These are phyloP conservation scores for Cercospora berteroae DNA, from an alignment of 2,329 filamentous ascomycete species.

Conservation along the genomic window DNA sequence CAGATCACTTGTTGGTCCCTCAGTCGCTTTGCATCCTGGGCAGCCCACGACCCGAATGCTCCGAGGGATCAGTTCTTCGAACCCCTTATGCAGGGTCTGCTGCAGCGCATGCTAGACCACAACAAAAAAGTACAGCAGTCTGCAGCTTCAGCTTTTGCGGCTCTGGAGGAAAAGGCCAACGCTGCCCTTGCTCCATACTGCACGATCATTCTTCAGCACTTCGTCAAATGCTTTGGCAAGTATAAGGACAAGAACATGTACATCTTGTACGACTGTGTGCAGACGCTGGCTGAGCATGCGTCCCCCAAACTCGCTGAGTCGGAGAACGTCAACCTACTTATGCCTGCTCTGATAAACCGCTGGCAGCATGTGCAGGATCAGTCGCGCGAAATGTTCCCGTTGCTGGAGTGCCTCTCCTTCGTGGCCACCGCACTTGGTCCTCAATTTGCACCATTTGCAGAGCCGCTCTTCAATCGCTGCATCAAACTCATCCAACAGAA, in stretches of 20 bases:
- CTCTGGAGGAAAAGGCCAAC: conserved; percentile 89
- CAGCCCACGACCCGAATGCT: conserved; percentile 67
- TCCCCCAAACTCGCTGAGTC: conserved; percentile 76
- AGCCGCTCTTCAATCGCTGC: conserved; percentile 82
- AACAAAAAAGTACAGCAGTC: conserved; percentile 99
- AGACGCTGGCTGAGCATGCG: conserved; percentile 91
- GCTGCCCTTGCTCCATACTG: conserved; percentile 80
- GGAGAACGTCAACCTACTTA: conserved; percentile 77
- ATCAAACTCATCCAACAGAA: conserved; percentile 90
- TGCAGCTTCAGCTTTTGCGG: conserved; percentile 91
- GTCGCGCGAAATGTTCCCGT: conserved; percentile 87
- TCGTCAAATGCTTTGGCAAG: conserved; percentile 83
- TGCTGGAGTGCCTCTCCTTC: conserved; percentile 95
- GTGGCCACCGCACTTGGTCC: conserved; percentile 82
- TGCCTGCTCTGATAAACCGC: conserved; percentile 86
- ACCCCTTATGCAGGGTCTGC: conserved; percentile 94
- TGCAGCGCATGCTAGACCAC: conserved; percentile 89
- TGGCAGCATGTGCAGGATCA: conserved; percentile 86
- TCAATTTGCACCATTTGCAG: conserved; percentile 78
- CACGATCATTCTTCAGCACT: conserved; percentile 85
- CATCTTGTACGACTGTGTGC: conserved; percentile 96
- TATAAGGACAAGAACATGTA: conserved; percentile 99
- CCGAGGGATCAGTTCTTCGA: conserved; percentile 80
- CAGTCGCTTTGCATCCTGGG: conserved; percentile 90
- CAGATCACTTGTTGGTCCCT: conserved; percentile 99